Evolutionary conservation across 352 stramenopile genomes (phyloP).

Genomic region (Globisporangium polare): DNA sequence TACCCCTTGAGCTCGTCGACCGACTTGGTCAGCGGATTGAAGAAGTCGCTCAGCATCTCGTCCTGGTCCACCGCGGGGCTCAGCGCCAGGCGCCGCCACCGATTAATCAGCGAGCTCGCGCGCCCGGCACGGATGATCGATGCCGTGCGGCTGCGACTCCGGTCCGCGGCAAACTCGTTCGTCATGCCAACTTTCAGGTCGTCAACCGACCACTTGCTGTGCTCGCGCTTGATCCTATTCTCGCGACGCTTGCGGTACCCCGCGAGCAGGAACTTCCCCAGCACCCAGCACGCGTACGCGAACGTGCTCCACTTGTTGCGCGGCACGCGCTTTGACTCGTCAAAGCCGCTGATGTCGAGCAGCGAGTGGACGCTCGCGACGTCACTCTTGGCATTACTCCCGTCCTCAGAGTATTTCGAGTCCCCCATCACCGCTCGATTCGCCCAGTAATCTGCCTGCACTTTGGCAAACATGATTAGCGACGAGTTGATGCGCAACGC

Average conservation of each 20-base stretch:
- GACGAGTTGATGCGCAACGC: constrained; percentile 68
- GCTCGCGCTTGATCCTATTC: constrained; percentile 9
- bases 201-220: constrained; percentile 3
- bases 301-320: constrained; percentile 79
- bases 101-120: constrained; percentile 53
- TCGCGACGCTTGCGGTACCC: constrained; percentile 23
- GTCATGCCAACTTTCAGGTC: background rate
- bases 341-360: constrained; percentile 58
- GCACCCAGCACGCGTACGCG: constrained; percentile 55
- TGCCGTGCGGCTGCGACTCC: constrained; percentile 29
- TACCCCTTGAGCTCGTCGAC: constrained; percentile 53
- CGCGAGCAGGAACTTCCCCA: constrained; percentile 49
- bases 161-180: constrained; percentile 12
- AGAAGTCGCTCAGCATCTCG: constrained; percentile 48
- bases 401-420: constrained; percentile 22
- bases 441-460: constrained; percentile 71
- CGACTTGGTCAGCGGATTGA: constrained; percentile 60
- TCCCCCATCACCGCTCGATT: constrained; percentile 42
- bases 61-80: constrained; percentile 26
- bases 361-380: constrained; percentile 69
- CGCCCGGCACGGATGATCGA: constrained; percentile 42
- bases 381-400: constrained; percentile 34
- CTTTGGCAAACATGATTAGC: constrained; percentile 79
- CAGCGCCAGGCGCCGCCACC: constrained; percentile 56
- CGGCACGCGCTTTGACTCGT: constrained; percentile 56